Base-by-base conservation (phyloP, 192 early-diverging fungal species). In the Lobosporangium transversale region DNA sequence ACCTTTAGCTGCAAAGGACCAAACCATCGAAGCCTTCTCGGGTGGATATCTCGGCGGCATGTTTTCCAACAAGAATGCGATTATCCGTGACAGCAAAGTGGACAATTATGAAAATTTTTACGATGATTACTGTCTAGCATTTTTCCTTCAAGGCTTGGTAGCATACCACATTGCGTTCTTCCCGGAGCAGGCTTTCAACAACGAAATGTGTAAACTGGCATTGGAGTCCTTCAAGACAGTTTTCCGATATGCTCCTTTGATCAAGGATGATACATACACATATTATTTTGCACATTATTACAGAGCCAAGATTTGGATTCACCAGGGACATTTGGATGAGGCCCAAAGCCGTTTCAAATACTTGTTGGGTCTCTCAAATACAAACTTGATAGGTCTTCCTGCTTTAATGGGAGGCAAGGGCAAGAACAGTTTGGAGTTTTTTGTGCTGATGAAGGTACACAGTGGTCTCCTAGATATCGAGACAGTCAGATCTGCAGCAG, bases 121-220 rank as follows among this genome's bases (percentile, higher is more conserved):
- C 53, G 95, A 96, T 58, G 94, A 96, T 58, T 57, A 93, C 43
- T 94, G 92, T 61, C 57, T 94, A 7, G 83, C 86, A 0, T 78
- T 90, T 43, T 87, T 93, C 67, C 80, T 95, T 8, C 88, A 89
- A 49, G 90, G 88, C 35, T 59, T 88, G 24, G 71, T 90, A 0
- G 67, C 87, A 47, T 88, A 90, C 31, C 89, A 93, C 58, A 67
- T 89, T 47, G 86, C 79, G 54, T 76, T 76, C 64, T 76, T 76
- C 65, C 73, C 73, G 14, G 84, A 70, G 65, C 80, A 66, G 50
- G 50, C 62, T n/a, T 79, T 51, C 47, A 74, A 68, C 55, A 59
- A n/a, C 23, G 66, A 65, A 69, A 78, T 40, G 56, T 84, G 50
- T 42, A 43, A 35, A 27, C 24, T 80, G 48, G 68, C 78, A 27